Base-by-base conservation (phyloP, 495 filamentous ascomycete species). In the Penicillium paxilli region DNA sequence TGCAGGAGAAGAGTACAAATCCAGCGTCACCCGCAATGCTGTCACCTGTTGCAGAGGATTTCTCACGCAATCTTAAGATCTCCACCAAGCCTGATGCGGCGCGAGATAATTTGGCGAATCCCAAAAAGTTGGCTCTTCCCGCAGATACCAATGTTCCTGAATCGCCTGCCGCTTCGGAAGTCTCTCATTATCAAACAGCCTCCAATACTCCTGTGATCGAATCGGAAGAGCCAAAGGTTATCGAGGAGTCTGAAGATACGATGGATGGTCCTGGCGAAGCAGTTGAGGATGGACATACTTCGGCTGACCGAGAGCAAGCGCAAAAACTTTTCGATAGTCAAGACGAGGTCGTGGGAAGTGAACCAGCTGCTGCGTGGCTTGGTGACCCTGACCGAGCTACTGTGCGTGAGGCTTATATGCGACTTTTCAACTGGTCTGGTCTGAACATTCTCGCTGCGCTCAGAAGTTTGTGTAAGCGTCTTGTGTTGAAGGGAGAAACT, bases 401-500 rank as follows among this genome's bases (percentile, higher is more conserved):
- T 44, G 82, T 87, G 2, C 73, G 94, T 47, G 83, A 80, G 51
- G 95, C 95, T 3, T 99, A 96, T 66, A 94, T 98, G 87, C 84
- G 89, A 52, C 72, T 96, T 10, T 98, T 92, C 63, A 87, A 96
- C 63, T 97, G 90, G 78, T 78, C 83, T 21, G 87, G 88, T 60
- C 70, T 87, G 61, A 95, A 91, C 68, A 89, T 98, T 44, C 80
- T 98, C 35, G 73, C 80, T 16, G 84, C 91, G 10, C 75, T 98
- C 48, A 86, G 94, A 37, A 80, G 83, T 44, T 79, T 99, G 30
- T 99, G 95, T 66, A 76, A 80, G 38, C 86, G 88, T 21, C 74
- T 98, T n/a, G 79, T 94, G 17, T 74, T 99, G 38, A 88, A 88
- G 63, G 94, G 89, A 21, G 94, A 99, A 74, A 95, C 92, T 19